Percentiles rank a stretch among this genome's conserved stretches.
Evolutionary conservation across 371 early-diverging fungal species (phyloP).

Genomic region (Gilbertella persicaria): DNA sequence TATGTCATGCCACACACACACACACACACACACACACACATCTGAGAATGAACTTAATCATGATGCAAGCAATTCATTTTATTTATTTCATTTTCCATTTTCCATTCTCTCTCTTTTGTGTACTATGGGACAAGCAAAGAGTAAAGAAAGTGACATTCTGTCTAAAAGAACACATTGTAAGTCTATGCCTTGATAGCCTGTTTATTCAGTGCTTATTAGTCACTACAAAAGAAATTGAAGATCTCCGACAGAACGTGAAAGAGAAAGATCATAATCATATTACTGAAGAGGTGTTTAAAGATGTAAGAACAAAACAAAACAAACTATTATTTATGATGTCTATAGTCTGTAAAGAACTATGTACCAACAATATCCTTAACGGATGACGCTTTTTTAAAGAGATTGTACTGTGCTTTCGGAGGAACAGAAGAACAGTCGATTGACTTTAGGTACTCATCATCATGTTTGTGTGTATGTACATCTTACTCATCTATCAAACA

Average conservation of each 20-base stretch:
- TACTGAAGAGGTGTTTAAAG: slow-evolving; percentile 72
- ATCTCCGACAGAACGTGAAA: slow-evolving; percentile 65
- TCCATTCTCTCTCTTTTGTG: too few species aligned
- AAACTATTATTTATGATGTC: not conserved
- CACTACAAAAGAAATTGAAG: slow-evolving; percentile 64
- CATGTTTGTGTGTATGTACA: not conserved
- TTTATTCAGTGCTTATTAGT: slow-evolving; percentile 41
- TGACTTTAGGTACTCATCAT: slow-evolving; percentile 46
- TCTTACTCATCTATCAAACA: not conserved
- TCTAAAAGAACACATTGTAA: slow-evolving; percentile 59
- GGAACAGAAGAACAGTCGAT: slow-evolving; percentile 66
- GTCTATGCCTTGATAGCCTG: not conserved
- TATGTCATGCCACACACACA: too few species aligned
- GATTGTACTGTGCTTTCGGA: slow-evolving; percentile 82
- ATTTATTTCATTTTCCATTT: not conserved
- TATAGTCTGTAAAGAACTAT: slow-evolving; percentile 38
- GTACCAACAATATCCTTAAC: slow-evolving; percentile 55
- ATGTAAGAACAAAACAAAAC: slow-evolving; percentile 38
- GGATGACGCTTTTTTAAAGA: slow-evolving; percentile 74
- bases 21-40: too few species aligned
- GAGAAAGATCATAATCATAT: slow-evolving; percentile 50
- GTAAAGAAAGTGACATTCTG: slow-evolving; percentile 52
- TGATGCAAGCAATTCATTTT: too few species aligned
- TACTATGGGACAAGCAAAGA: slow-evolving; percentile 55
- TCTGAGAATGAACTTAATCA: too few species aligned